Evolutionary conservation across 2,329 filamentous ascomycete species (phyloP), one percentile per base, ranked within the genome.

Genomic region (Ilyonectria robusta): DNA sequence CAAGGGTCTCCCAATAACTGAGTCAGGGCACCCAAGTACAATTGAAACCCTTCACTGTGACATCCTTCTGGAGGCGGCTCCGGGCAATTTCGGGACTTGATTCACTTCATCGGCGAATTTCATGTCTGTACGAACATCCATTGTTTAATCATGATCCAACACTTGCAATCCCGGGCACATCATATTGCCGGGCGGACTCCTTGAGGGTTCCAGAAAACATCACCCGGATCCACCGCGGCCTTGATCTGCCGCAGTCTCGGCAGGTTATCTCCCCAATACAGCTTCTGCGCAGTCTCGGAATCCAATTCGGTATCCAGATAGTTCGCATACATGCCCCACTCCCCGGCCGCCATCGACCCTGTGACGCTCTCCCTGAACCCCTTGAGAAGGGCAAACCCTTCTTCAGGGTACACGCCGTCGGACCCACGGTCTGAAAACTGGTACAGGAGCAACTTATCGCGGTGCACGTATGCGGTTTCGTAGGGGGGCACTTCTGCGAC

Each of bases 371-470:
- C 63, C 15, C 78, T 72, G 62, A 84, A 83, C 26, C 74, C 71
- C 48, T 79, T 70, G 26, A 84, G 70, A 10, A 79, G 71, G 2
- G 70, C 55, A 53, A 81, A 80, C 0, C 82, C 81, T 11, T 77
- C 75, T 4, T 71, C 59, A 0, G 81, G 81, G 55, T 81, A 81
- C 2, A 19, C 29, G 1, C 67, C 71, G n/a, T 67, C 54, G 47
- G 66, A 66, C 1, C 76, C 78, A 1, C 81, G 74, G 70, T 87
- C 85, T 21, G 83, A 82, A 60, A 87, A 82, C 72, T 89, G 84
- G 56, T 83, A 86, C 2, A 89, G 82, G 2, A 86, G 81, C 19
- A 88, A 81, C 72, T 84, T 82, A 59, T 83, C 78, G 29, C 81
- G 81, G 69, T 84, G 81, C 0, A 78, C 74, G 69, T 81, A 85